These are phyloP conservation scores for Waltergamsia citrina DNA, from an alignment of 2,329 filamentous ascomycete genomes.

Conservation along the genomic window DNA sequence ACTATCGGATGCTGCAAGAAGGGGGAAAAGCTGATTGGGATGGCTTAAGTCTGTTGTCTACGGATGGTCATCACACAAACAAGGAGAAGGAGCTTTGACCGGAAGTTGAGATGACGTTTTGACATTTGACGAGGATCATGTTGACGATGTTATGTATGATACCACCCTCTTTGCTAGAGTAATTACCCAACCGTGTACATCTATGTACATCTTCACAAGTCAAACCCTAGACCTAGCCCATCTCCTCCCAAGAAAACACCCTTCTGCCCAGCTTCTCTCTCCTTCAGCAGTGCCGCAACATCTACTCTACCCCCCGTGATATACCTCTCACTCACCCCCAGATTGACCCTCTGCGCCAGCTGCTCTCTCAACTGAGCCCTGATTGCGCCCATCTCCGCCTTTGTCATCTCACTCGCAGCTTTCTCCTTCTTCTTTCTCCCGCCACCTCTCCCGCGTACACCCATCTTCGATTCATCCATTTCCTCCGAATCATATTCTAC, in stretches of 20 bases:
- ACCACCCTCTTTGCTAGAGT: no score
- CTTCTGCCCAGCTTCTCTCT: constrained; percentile 37
- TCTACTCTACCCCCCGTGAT: constrained; percentile 79
- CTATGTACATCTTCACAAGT: constrained; percentile 1
- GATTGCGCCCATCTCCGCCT: constrained; percentile 62
- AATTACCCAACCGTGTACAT: not conserved
- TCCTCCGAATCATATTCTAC: constrained; percentile 91
- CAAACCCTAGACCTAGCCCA: constrained; percentile 10
- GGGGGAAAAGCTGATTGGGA: constrained; percentile 16
- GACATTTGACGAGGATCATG: not conserved
- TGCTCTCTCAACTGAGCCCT: constrained; percentile 64
- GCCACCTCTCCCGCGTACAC: constrained; percentile 58
- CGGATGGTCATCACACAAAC: constrained; percentile 18
- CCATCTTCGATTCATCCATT: constrained; percentile 62
- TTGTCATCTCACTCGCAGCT: constrained; percentile 56
- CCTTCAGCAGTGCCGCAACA: constrained; percentile 58
- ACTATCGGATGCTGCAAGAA: constrained; percentile 19
- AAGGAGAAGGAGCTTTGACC: constrained; percentile 21
- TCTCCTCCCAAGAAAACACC: constrained; percentile 31
- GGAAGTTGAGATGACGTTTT: not conserved
- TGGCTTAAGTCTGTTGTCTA: constrained; percentile 22
- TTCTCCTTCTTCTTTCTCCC: constrained; percentile 68
- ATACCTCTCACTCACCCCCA: constrained; percentile 82
- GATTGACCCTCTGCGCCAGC: constrained; percentile 66
- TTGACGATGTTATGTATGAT: not conserved